Evolutionary conservation across 2,329 filamentous ascomycete species (phyloP).

Genomic region (Colletotrichum theobromicola): DNA sequence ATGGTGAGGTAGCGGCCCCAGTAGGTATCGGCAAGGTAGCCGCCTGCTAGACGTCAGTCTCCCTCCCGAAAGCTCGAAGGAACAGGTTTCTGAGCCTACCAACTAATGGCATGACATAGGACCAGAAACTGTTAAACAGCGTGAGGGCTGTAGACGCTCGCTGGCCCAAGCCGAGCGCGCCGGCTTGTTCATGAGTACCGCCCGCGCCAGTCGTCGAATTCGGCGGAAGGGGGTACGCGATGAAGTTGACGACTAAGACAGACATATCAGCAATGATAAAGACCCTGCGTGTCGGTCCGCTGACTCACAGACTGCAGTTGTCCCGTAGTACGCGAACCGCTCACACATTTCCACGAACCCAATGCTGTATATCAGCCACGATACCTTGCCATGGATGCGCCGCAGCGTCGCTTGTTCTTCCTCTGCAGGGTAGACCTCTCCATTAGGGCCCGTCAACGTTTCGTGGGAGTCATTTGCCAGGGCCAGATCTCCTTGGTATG

Average conservation of each 20-base stretch:
- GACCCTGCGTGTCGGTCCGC: constrained; percentile 27
- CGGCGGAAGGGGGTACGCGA: constrained; percentile 63
- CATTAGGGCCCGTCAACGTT: not conserved
- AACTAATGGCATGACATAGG: constrained; percentile 30
- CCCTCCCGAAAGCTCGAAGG: not conserved
- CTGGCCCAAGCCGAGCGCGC: constrained; percentile 25
- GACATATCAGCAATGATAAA: constrained; percentile 33
- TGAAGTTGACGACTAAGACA: constrained; percentile 57
- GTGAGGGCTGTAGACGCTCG: constrained; percentile 18
- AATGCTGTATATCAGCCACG: constrained; percentile 61
- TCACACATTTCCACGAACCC: constrained; percentile 70
- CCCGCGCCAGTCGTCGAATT: constrained; percentile 52
- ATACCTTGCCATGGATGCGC: constrained; percentile 58
- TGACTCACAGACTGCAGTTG: constrained; percentile 61
- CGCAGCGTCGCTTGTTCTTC: constrained; percentile 57
- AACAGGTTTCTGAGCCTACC: not conserved
- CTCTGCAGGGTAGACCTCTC: constrained; percentile 53
- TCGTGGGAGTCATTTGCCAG: not conserved
- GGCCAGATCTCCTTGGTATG: not conserved
- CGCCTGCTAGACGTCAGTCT: constrained; percentile 32
- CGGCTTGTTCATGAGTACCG: constrained; percentile 25
- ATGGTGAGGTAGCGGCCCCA: constrained; percentile 76
- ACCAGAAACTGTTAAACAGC: constrained; percentile 22
- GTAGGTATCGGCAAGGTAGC: constrained; percentile 69
- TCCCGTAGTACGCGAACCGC: constrained; percentile 70